Conservation (phyloP, 306 rosid species). For the Prunus dulcis region DNA sequence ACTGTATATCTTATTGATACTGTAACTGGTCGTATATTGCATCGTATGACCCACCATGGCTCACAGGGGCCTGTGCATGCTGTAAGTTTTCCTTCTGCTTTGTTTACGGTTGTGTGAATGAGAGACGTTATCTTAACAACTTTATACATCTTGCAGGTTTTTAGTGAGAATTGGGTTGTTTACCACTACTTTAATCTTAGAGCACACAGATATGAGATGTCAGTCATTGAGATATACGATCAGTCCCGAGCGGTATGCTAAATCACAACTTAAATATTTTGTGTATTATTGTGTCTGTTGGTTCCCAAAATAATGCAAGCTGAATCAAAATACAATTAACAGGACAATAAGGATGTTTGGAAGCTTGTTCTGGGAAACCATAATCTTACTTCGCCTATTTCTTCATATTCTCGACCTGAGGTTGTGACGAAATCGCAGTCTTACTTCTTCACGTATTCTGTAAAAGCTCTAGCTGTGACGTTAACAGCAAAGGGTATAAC, state of each 20-base stretch:
- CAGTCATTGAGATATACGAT: constrained; percentile 93
- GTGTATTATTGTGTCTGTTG: constrained; percentile 12
- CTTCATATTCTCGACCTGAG: constrained; percentile 89
- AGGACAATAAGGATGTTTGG: constrained; percentile 94
- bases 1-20: constrained; percentile 86
- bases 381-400: constrained; percentile 85
- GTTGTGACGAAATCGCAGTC: constrained; percentile 73
- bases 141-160: constrained; percentile 55
- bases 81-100: constrained; percentile 49
- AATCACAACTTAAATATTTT: constrained; percentile 20
- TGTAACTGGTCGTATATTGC: constrained; percentile 86
- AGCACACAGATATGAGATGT: constrained; percentile 97
- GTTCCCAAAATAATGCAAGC: background rate
- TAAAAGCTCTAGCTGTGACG: constrained; percentile 84
- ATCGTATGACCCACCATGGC: constrained; percentile 87
- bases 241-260: constrained; percentile 90
- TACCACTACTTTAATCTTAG: constrained; percentile 97
- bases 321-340: constrained; percentile 30
- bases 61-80: constrained; percentile 96
- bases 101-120: constrained; percentile 19
- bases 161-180: constrained; percentile 99
- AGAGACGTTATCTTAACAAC: constrained; percentile 22
- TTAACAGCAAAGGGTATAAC: constrained; percentile 94
- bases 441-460: constrained; percentile 86
- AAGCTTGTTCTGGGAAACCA: constrained; percentile 94